Base-by-base conservation (phyloP, 1,284 basidiomycete genomes). In the Ganoderma resinaceum region DNA sequence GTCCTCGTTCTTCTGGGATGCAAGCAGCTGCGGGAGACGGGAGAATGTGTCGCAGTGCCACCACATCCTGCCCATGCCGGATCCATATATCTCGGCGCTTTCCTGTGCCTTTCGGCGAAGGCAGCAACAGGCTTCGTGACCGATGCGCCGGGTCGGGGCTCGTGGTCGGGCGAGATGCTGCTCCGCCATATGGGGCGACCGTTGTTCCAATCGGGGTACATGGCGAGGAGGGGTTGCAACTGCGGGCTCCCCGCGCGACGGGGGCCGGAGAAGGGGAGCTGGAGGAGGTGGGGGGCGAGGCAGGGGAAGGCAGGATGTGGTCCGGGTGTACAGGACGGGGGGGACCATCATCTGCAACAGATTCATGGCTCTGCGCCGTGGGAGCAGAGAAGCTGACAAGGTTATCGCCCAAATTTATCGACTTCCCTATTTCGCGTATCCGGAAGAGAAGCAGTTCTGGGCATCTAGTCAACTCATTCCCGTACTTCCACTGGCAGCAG, bases 401-500 rank as follows among this genome's bases (percentile, higher is more conserved):
- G 75, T 76, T 77, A 69, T 69, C 70, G 67, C 68, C 66, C 66
- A 68, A 72, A 71, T 70, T 74, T 73, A 72, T 73, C 73, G 70
- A 66, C 49, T 72, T 72, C 67, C 72, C 71, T 72, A 62, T 71
- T 72, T 69, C 66, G 70, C 75, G 77, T 80, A 69, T 74, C 67
- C 72, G 71, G 71, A 74, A 73, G 68, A 77, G 74, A 77, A 78
- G 78, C 80, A 78, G 70, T 75, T 78, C 78, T 74, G 68, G 77
- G 77, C 80, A 82, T 81, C 82, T 81, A 79, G 79, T 81, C 78
- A 80, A 76, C 78, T 81, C 80, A 78, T 76, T 78, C 77, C 77
- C 78, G 76, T 76, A 76, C 73, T 64, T 67, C 74, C 76, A 76
- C 74, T 76, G 77, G 78, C 72, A 78, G 76, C 78, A 80, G 75